Conservation (phyloP, 2,329 filamentous ascomycete species). For the Ophiostoma ulmi region DNA sequence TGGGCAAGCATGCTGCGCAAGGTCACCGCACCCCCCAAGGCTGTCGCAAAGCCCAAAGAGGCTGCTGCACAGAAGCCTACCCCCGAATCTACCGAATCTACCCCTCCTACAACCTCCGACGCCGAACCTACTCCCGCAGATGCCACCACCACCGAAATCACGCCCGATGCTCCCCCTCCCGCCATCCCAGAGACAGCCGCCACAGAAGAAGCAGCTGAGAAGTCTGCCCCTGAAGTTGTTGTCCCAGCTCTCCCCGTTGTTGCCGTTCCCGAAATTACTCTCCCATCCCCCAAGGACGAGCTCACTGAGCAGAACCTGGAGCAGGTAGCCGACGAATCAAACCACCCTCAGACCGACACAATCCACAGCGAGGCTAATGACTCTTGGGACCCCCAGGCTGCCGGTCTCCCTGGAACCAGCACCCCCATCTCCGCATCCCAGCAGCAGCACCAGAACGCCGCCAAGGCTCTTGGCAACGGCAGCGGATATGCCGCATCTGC, state of each 20-base stretch:
- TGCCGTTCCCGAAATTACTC: constrained; percentile 48
- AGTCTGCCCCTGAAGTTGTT: constrained; percentile 34
- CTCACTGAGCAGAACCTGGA: constrained; percentile 91
- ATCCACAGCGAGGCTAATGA: constrained; percentile 85
- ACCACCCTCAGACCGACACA: constrained; percentile 72
- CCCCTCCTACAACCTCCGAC: constrained; percentile 39
- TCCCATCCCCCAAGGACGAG: constrained; percentile 71
- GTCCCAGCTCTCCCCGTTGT: constrained; percentile 37
- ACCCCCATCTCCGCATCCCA: constrained; percentile 63
- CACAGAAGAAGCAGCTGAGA: constrained; percentile 32
- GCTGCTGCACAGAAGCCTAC: constrained; percentile 38
- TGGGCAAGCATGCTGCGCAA: constrained; percentile 73
- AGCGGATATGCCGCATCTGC: constrained; percentile 77
- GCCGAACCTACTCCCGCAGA: constrained; percentile 30
- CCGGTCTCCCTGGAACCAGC: constrained; percentile 53
- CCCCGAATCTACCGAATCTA: constrained; percentile 37
- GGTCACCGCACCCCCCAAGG: constrained; percentile 43
- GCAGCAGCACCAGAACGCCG: constrained; percentile 56
- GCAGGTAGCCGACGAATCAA: constrained; percentile 76
- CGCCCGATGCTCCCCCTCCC: constrained; percentile 10
- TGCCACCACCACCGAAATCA: constrained; percentile 20
- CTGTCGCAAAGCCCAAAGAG: constrained; percentile 26
- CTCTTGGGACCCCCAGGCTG: constrained; percentile 68
- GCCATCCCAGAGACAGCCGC: constrained; percentile 37
- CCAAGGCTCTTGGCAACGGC: constrained; percentile 49